phyloP scores from a whole-genome alignment of 805 yeast species.

The Candida orba region DNA sequence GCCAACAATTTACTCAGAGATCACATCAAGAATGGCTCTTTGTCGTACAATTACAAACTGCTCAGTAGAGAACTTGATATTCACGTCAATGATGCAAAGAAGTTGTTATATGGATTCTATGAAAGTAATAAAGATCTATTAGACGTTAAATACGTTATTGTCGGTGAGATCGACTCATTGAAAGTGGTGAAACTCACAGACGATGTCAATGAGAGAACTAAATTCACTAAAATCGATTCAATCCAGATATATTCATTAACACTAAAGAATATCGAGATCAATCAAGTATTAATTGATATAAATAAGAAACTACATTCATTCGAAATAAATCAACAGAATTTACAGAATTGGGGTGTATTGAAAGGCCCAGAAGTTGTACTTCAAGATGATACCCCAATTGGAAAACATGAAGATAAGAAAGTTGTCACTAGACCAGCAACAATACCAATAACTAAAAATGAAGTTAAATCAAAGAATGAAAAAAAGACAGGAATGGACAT shows the following conservation, averaged over 20 bases:
- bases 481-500: constrained; percentile 13
- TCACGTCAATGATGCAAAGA: constrained; percentile 33
- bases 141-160: constrained; percentile 34
- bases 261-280: constrained; percentile 13
- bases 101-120: constrained; percentile 32
- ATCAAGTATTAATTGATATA: constrained; percentile 12
- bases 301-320: constrained; percentile 8
- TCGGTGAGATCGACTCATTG: constrained; percentile 26
- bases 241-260: constrained; percentile 35
- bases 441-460: neutral
- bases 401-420: constrained; percentile 3
- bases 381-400: neutral
- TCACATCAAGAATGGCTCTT: neutral
- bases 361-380: constrained; percentile 18
- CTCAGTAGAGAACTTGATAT: constrained; percentile 35
- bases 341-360: constrained; percentile 19
- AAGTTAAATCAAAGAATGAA: neutral
- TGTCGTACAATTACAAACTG: constrained; percentile 33
- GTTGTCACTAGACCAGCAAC: neutral
- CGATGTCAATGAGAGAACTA: constrained; percentile 20
- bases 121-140: constrained; percentile 29
- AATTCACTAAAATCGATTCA: constrained; percentile 26
- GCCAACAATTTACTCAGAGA: constrained; percentile 1
- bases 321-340: constrained; percentile 8
- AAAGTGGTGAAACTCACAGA: constrained; percentile 18